Base-by-base conservation (phyloP, 1,284 basidiomycete species). In the Mycosarcoma mackinlayi region DNA sequence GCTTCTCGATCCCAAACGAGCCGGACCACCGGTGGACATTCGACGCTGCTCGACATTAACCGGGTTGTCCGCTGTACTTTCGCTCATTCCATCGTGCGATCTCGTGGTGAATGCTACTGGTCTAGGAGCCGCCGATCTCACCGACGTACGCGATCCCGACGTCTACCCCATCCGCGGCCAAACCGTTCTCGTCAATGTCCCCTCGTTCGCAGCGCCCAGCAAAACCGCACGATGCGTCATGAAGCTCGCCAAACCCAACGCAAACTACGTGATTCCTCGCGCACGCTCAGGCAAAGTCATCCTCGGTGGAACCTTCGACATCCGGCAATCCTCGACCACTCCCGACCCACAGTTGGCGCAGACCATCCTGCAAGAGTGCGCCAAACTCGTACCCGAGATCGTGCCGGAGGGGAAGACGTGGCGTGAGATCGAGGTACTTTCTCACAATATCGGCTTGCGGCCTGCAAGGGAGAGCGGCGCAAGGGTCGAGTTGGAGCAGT, bases 131-230 rank as follows among this genome's bases (percentile, higher is more conserved):
- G 71, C 46, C 7, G 58, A 70, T 6, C 56, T 80, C 3, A n/a
- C 38, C 25, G 77, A 78, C 25, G 76, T 77, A 0, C 45, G 92
- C 4, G 88, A 94, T 3, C 88, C 92, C 68, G 91, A 93, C 78
- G 86, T 93, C 21, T 88, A 88, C 78, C 93, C 93, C 0, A 87
- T 93, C 50, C 87, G 92, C 38, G 94, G 94, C 0, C 94, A 96
- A 83, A 94, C 92, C 0, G 88, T 93, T 9, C 84, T 92, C 24
- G 85, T 92, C 13, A 84, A 87, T 51, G 90, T 92, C 0, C 92
- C 92, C 1, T 88, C 82, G 3, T 76, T 76, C 57, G 56, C 38
- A 9, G 24, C 21, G 4, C 47, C 55, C 16, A 46, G 11, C 3
- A 13, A 24, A 8, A 41, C 37, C 2, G 65, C 75, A 2, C 41